Base-by-base conservation (phyloP, 2,329 filamentous ascomycete species). In the Hawksworthiomyces lignivorus region DNA sequence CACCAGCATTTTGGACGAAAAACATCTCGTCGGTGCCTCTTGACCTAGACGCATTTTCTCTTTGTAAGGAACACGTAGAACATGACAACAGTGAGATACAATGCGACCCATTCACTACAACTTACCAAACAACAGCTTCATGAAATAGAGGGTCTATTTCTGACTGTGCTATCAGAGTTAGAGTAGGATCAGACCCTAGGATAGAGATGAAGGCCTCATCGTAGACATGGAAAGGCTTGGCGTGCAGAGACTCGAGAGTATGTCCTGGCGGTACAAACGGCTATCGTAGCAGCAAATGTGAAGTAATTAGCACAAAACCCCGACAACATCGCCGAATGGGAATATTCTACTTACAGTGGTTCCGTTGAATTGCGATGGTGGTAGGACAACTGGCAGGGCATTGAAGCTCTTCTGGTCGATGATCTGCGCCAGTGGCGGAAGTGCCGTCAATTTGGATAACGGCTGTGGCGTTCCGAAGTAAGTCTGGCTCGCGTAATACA, bases 41-140 rank as follows among this genome's bases (percentile, higher is more conserved):
- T 31, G 59, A 60, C 61, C 61, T 64, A 36, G 9, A 36, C 24
- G 8, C 24, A 12, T 26, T 26, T 8, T 26, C 12, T 8, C 8
- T 26, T 26, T 26, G 24, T 8, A 12, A 12, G 24, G 24, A n/a
- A n/a, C n/a, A n/a, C n/a, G n/a, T n/a, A n/a, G n/a, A n/a, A n/a
- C n/a, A n/a, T n/a, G n/a, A n/a, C n/a, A n/a, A n/a, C n/a, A n/a
- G n/a, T n/a, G n/a, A n/a, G n/a, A n/a, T n/a, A n/a, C n/a, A n/a
- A 12, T 26, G 24, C 12, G 8, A 26, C 3, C 8, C 24, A 26
- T 26, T 26, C 24, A 26, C 24, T 8, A 12, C 39, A 15, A 53
- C 58, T n/a, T 63, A 68, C 69, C 70, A 77, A 0, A 73, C 63
- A 9, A 73, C 69, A 7, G 73, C 73, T 49, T 78, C 74, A 41